These are phyloP conservation scores for Polytrichum formosum DNA, from an alignment of 225 moss, liverwort and hornwort genomes.

Conservation along the genomic window DNA sequence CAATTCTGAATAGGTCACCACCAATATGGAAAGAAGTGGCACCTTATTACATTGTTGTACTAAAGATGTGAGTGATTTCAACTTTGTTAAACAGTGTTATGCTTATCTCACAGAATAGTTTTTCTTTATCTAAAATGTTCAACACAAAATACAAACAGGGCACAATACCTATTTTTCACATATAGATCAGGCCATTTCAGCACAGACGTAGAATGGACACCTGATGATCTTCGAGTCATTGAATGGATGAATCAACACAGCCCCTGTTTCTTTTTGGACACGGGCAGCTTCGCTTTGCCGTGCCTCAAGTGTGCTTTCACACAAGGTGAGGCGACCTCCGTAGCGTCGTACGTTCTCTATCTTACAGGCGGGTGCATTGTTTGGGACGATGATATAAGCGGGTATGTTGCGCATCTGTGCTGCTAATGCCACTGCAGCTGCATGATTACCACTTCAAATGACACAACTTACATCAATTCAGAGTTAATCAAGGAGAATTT, in stretches of 20 bases:
- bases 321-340: conserved; percentile 50
- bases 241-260: conserved; percentile 62
- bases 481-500: background rate
- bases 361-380: conserved; percentile 63
- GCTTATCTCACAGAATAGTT: no score
- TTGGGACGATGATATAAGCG: conserved; percentile 66
- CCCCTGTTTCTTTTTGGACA: conserved; percentile 53
- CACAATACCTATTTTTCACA: no score
- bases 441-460: conserved; percentile 79
- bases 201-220: conserved; percentile 12
- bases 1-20: no score
- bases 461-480: background rate
- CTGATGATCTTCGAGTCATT: conserved; percentile 71
- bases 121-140: no score
- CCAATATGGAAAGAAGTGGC: no score
- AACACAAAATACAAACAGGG: no score
- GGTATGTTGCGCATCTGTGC: conserved; percentile 67
- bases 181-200: no score
- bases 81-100: no score
- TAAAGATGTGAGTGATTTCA: no score
- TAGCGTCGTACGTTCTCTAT: conserved; percentile 65
- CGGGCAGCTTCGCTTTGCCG: conserved; percentile 50
- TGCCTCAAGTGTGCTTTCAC: conserved; percentile 49
- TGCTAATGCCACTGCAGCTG: conserved; percentile 82
- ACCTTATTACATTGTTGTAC: no score